Conservation (phyloP, 108 stramenopile genomes). For the Asterionellopsis glacialis region DNA sequence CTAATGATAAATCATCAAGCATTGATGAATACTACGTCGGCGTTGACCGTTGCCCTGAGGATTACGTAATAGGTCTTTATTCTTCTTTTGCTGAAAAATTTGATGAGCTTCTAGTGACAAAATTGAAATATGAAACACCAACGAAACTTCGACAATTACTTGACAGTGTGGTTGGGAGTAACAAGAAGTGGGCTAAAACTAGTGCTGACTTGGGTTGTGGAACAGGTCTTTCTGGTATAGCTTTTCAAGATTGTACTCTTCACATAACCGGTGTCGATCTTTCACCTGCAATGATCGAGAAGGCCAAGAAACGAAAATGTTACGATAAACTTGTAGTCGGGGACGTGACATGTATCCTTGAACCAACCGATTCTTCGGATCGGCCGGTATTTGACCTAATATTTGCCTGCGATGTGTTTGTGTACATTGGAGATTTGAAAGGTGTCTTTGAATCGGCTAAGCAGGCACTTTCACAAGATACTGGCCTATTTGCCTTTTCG, state of each 20-base stretch:
- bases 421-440: conserved; percentile 53
- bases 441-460: conserved; percentile 33
- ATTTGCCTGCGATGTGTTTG: conserved; percentile 67
- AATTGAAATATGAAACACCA: conserved; percentile 34
- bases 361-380: conserved; percentile 1
- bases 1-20: neutral
- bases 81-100: conserved; percentile 30
- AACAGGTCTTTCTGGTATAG: conserved; percentile 49
- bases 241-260: conserved; percentile 36
- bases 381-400: conserved; percentile 65
- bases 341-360: conserved; percentile 40
- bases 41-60: conserved; percentile 17
- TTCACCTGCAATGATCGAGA: conserved; percentile 58
- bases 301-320: conserved; percentile 51
- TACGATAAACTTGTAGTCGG: conserved; percentile 49
- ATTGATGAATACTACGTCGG: too few species aligned
- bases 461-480: conserved; percentile 18
- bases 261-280: conserved; percentile 60
- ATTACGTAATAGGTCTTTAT: conserved; percentile 33
- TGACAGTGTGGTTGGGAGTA: neutral
- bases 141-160: conserved; percentile 18
- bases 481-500: conserved; percentile 59
- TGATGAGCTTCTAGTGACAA: conserved; percentile 29
- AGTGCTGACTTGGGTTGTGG: conserved; percentile 64
- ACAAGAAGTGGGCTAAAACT: conserved; percentile 3